phyloP scores from a whole-genome alignment of 2,329 filamentous ascomycete species.

The Rhytidhysteron rufulum region DNA sequence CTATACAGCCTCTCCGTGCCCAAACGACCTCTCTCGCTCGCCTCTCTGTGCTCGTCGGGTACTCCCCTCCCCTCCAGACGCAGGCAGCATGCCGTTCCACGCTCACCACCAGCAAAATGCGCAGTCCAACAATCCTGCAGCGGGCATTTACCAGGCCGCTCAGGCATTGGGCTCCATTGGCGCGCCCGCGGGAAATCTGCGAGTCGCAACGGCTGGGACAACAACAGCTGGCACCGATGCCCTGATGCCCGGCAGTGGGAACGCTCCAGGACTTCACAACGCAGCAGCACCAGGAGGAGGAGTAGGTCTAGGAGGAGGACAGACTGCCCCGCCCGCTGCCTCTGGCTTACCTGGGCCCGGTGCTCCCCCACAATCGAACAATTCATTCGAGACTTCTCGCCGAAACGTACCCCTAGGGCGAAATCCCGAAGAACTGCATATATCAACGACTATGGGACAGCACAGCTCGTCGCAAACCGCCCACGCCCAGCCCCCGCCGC shows the following conservation, averaged over 20 bases:
- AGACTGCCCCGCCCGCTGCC: slow-evolving; percentile 24
- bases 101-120: slow-evolving; percentile 26
- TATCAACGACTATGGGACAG: slow-evolving; percentile 40
- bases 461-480: slow-evolving; percentile 23
- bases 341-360: slow-evolving; percentile 21
- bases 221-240: slow-evolving; percentile 44
- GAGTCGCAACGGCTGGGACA: slow-evolving; percentile 36
- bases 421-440: slow-evolving; percentile 55
- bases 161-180: slow-evolving; percentile 47
- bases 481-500: slow-evolving; percentile 25
- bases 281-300: slow-evolving; percentile 8
- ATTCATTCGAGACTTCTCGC: slow-evolving; percentile 50
- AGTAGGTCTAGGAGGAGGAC: slow-evolving; percentile 20
- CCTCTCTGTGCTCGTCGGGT: slow-evolving; percentile 7
- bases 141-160: slow-evolving; percentile 44
- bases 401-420: slow-evolving; percentile 45
- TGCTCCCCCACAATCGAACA: slow-evolving; percentile 31
- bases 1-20: no score
- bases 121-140: slow-evolving; percentile 31
- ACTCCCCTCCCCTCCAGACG: slow-evolving; percentile 3
- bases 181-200: slow-evolving; percentile 40
- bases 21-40: slow-evolving; percentile 1
- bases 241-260: slow-evolving; percentile 36
- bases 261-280: slow-evolving; percentile 23
- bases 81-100: slow-evolving; percentile 35